These are phyloP conservation scores for Trametes sp. DNA, from an alignment of 1,284 basidiomycete species.

Conservation along the genomic window DNA sequence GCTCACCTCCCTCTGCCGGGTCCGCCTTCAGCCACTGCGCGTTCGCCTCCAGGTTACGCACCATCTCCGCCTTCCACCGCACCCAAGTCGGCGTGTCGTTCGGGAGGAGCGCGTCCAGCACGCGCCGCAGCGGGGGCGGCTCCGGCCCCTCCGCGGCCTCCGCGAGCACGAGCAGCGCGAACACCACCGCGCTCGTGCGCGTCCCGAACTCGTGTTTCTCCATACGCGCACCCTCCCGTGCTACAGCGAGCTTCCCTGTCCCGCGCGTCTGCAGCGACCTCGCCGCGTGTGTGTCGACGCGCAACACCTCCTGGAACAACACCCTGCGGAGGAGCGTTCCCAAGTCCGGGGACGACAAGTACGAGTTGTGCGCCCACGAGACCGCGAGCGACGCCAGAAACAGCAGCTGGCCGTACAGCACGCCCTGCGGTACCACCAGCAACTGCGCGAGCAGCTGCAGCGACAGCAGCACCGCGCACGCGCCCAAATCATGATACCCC, in stretches of 20 bases:
- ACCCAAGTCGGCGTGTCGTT: conserved; percentile 4
- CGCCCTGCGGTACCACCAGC: conserved; percentile 3
- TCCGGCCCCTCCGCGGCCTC: background rate
- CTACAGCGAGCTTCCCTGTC: background rate
- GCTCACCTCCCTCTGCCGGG: background rate
- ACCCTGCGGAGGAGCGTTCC: background rate
- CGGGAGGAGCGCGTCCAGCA: conserved; percentile 5
- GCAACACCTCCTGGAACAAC: background rate
- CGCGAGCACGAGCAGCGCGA: conserved; percentile 6
- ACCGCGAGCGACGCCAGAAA: conserved; percentile 17
- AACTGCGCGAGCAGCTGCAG: conserved; percentile 9
- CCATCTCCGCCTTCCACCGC: background rate
- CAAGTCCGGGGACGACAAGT: conserved; percentile 15
- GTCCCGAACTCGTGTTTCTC: conserved; percentile 16
- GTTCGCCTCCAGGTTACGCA: conserved; percentile 4
- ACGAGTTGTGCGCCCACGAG: conserved; percentile 21
- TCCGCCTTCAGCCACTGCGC: background rate
- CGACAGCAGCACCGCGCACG: conserved; percentile 1
- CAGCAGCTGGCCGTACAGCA: conserved; percentile 13
- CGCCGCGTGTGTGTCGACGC: background rate
- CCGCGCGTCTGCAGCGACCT: background rate
- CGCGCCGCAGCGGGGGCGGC: background rate
- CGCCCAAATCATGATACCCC: conserved; percentile 1
- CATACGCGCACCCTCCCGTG: background rate
- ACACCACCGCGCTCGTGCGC: conserved; percentile 5